phyloP scores from a whole-genome alignment of 176 grass and related monocot genomes.

The Guadua angustifolia region DNA sequence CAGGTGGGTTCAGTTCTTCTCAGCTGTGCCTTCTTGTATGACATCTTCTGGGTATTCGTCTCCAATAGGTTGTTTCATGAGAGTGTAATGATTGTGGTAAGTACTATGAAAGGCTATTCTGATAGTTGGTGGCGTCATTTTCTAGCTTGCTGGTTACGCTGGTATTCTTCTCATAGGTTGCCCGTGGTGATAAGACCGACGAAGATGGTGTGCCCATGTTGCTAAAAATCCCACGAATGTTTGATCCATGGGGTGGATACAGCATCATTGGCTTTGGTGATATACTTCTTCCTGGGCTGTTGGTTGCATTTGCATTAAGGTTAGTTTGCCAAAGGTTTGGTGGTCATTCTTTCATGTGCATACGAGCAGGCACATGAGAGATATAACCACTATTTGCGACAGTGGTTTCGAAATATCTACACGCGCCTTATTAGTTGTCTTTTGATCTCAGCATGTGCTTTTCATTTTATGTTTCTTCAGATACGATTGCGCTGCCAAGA shows the following conservation, averaged over 20 bases:
- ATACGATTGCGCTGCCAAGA: constrained; percentile 89
- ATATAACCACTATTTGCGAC: not conserved
- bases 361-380: not conserved
- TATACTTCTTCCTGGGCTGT: constrained; percentile 89
- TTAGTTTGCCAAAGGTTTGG: constrained; percentile 22
- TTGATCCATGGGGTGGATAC: constrained; percentile 96
- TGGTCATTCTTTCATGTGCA: not conserved
- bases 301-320: constrained; percentile 90
- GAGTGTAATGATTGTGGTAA: constrained; percentile 97
- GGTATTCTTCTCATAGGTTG: constrained; percentile 56
- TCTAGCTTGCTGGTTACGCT: constrained; percentile 18
- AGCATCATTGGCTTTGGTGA: constrained; percentile 96
- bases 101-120: constrained; percentile 25
- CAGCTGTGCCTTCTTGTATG: constrained; percentile 92
- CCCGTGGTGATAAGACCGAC: constrained; percentile 83
- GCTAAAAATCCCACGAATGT: constrained; percentile 92
- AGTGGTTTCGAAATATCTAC: not conserved
- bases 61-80: constrained; percentile 96
- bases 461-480: constrained; percentile 44
- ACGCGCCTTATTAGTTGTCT: not conserved
- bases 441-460: not conserved
- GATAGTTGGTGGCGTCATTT: not conserved
- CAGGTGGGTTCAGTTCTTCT: constrained; percentile 96
- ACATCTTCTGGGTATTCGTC: constrained; percentile 97
- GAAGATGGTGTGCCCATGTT: constrained; percentile 98